Evolutionary conservation across 805 yeast species (phyloP).

Genomic region (Kockiozyma suomiensis): DNA sequence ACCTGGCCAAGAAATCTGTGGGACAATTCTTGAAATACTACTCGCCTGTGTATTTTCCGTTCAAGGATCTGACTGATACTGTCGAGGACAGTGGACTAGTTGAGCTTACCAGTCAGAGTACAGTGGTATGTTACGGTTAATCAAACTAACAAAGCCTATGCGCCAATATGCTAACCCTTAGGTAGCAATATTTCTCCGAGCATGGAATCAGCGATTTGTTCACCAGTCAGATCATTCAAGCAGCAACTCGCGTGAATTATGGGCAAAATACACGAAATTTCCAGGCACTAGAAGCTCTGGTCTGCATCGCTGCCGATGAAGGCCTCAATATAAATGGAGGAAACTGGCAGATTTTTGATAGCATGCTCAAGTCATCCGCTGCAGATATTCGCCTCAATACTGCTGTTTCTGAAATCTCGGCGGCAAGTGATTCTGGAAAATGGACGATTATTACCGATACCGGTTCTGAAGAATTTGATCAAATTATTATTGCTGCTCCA

Average conservation of each 20-base stretch:
- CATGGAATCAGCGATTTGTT: constrained; percentile 36
- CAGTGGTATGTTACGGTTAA: constrained; percentile 23
- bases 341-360: constrained; percentile 49
- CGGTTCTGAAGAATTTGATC: constrained; percentile 43
- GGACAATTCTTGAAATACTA: constrained; percentile 42
- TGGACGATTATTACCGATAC: constrained; percentile 13
- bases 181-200: constrained; percentile 15
- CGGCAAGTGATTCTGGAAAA: constrained; percentile 22
- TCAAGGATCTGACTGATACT: constrained; percentile 37
- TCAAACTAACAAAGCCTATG: not conserved
- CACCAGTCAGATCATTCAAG: constrained; percentile 44
- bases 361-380: constrained; percentile 44
- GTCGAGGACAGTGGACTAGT: constrained; percentile 39
- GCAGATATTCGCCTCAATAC: constrained; percentile 43
- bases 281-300: constrained; percentile 50
- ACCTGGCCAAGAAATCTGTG: constrained; percentile 35
- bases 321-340: constrained; percentile 49
- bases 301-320: constrained; percentile 47
- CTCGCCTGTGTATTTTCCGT: constrained; percentile 46
- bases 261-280: constrained; percentile 48
- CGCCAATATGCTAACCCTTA: no score
- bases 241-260: constrained; percentile 51
- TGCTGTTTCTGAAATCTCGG: constrained; percentile 38
- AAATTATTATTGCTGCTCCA: constrained; percentile 53
- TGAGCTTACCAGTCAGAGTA: constrained; percentile 37